Evolutionary conservation across 2,329 filamentous ascomycete genomes (phyloP), one percentile per base, ranked within the genome.

Genomic region (Gyromitra esculenta): DNA sequence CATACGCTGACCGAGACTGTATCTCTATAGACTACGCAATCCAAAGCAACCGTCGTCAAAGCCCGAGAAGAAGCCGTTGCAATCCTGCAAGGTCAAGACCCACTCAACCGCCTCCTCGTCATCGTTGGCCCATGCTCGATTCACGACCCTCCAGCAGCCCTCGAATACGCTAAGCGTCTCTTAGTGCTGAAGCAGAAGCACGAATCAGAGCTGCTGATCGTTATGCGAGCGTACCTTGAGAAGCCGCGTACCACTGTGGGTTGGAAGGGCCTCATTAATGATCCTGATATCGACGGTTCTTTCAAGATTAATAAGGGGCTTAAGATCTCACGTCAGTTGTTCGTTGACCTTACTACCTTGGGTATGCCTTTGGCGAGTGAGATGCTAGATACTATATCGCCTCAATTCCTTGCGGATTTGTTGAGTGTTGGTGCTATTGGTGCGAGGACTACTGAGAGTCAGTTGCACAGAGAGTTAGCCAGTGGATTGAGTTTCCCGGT

Each of bases 281-380:
- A 99, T 84, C 96, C 96, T 1, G 94, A 98, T 82, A 97, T 99
- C 83, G 93, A 99, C 84, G 91, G 96, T 84, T 96, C 91, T 82
- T 99, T 92, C 91, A 90, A 97, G 86, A 99, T 99, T 87, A 99
- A 99, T 90, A 98, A 98, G 88, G 96, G 96, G 68, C 88, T 99
- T 73, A 90, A 93, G 39, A 90, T 97, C 73, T 95, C 92, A n/a
- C 89, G 96, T 81, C 91, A 97, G 86, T 88, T 99, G 83, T 99
- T 97, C 86, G 90, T 91, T 81, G 94, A 98, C 82, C 87, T 99
- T 77, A 99, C 95, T 45, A 87, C 87, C 78, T 87, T 88, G 79
- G 96, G 96, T 81, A 94, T 99, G 89, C 96, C 96, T 75, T 96
- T 99, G 84, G 96, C 96, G 74, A 94, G 90, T 79, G 96, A 99